Conservation (phyloP, 306 rosid genomes). For the Glycine soja region DNA sequence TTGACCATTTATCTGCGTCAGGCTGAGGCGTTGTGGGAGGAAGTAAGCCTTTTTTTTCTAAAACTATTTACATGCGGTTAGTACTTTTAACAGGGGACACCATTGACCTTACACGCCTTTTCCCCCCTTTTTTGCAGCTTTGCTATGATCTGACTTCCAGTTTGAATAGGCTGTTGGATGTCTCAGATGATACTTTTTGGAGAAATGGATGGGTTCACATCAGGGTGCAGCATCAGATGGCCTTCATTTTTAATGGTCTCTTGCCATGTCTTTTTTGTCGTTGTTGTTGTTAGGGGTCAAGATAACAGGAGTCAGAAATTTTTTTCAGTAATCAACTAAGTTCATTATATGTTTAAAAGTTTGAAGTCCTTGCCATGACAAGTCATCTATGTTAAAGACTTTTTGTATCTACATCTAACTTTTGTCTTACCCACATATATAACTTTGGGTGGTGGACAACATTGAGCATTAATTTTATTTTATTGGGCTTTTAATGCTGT, state of each 20-base stretch:
- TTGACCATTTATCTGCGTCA: constrained; percentile 82
- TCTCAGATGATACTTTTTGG: constrained; percentile 76
- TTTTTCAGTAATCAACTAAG: constrained; percentile 23
- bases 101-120: constrained; percentile 40
- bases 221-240: constrained; percentile 80
- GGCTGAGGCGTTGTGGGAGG: constrained; percentile 77
- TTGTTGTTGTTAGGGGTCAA: constrained; percentile 36
- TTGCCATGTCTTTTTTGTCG: constrained; percentile 5
- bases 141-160: constrained; percentile 75
- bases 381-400: background rate
- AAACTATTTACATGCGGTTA: constrained; percentile 31
- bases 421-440: constrained; percentile 2
- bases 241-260: constrained; percentile 78
- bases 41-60: constrained; percentile 58
- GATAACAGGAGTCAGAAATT: constrained; percentile 11
- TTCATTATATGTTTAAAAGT: constrained; percentile 1
- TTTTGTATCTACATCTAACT: constrained; percentile 1
- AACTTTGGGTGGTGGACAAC: constrained; percentile 30
- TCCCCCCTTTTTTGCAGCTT: constrained; percentile 62
- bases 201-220: constrained; percentile 85
- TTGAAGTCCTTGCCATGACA: constrained; percentile 2
- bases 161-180: constrained; percentile 78
- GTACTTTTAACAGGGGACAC: constrained; percentile 19
- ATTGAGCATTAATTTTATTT: constrained; percentile 17
- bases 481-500: constrained; percentile 32